These are phyloP conservation scores for Jaltomata sinuosa DNA, from an alignment of 257 asterid species.

Conservation along the genomic window DNA sequence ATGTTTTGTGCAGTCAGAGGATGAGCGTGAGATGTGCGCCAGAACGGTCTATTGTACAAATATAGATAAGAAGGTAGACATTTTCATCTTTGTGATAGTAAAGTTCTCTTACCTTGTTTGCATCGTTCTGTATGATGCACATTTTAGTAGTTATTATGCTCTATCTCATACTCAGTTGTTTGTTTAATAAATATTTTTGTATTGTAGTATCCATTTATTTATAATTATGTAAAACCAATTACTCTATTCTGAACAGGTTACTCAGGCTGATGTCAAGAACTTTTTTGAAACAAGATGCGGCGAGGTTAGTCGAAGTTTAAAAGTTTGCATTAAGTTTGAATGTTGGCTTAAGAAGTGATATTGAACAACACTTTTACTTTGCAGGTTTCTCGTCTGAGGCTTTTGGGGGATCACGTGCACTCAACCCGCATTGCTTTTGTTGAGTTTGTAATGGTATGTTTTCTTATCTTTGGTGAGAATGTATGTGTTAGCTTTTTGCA, in stretches of 20 bases:
- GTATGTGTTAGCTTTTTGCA: not conserved
- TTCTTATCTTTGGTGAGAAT: not conserved
- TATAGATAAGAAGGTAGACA: conserved; percentile 74
- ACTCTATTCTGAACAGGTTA: conserved; percentile 34
- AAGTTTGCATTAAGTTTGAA: not conserved
- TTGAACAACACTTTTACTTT: not conserved
- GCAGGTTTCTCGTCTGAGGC: conserved; percentile 94
- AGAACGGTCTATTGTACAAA: conserved; percentile 96
- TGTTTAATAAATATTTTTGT: not conserved
- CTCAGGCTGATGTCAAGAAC: conserved; percentile 71
- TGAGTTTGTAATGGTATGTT: conserved; percentile 67
- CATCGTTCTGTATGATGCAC: not conserved
- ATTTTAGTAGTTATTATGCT: not conserved
- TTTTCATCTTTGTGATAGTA: not conserved
- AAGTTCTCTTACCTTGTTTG: not conserved
- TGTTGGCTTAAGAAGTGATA: not conserved
- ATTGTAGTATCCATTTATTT: not conserved
- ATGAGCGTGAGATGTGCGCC: conserved; percentile 97
- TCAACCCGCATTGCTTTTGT: conserved; percentile 89
- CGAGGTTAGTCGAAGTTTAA: conserved; percentile 36
- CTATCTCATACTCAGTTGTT: not conserved
- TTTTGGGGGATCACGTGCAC: conserved; percentile 90
- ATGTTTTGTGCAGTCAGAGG: conserved; percentile 55
- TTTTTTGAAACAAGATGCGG: conserved; percentile 91
- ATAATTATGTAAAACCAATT: not conserved